phyloP scores from a whole-genome alignment of 2,329 filamentous ascomycete genomes.

The Penicillium sp. region DNA sequence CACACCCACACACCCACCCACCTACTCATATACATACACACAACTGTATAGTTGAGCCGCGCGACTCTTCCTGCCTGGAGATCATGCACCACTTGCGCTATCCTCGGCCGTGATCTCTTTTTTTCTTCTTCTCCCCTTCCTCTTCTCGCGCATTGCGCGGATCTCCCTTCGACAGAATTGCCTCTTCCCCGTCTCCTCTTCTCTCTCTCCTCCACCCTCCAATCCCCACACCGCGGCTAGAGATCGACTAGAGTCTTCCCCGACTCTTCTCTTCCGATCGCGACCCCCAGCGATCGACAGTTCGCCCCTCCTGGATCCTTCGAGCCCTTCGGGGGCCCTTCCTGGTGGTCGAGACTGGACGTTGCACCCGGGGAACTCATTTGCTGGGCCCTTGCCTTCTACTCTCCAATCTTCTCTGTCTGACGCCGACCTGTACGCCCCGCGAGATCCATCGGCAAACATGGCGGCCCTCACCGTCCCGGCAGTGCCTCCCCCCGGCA shows the following conservation, averaged over 20 bases:
- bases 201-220: neutral
- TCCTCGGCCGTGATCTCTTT: slow-evolving; percentile 25
- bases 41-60: neutral
- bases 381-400: slow-evolving; percentile 16
- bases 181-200: neutral
- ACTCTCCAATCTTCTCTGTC: slow-evolving; percentile 36
- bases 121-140: neutral
- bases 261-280: slow-evolving; percentile 30
- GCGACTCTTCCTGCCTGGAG: slow-evolving; percentile 8
- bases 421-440: slow-evolving; percentile 47
- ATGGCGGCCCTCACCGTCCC: slow-evolving; percentile 66
- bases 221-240: slow-evolving; percentile 9
- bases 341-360: slow-evolving; percentile 56
- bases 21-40: too few relatives aligned
- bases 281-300: slow-evolving; percentile 36
- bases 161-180: neutral
- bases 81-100: slow-evolving; percentile 27
- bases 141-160: neutral
- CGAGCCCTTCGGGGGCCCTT: slow-evolving; percentile 50
- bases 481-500: slow-evolving; percentile 62
- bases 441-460: slow-evolving; percentile 54
- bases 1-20: too few relatives aligned
- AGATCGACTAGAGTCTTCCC: slow-evolving; percentile 16
- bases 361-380: slow-evolving; percentile 39
- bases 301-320: slow-evolving; percentile 56